Evolutionary conservation across 139 green algal genomes (phyloP).

Genomic region (Parachlorella kessleri): DNA sequence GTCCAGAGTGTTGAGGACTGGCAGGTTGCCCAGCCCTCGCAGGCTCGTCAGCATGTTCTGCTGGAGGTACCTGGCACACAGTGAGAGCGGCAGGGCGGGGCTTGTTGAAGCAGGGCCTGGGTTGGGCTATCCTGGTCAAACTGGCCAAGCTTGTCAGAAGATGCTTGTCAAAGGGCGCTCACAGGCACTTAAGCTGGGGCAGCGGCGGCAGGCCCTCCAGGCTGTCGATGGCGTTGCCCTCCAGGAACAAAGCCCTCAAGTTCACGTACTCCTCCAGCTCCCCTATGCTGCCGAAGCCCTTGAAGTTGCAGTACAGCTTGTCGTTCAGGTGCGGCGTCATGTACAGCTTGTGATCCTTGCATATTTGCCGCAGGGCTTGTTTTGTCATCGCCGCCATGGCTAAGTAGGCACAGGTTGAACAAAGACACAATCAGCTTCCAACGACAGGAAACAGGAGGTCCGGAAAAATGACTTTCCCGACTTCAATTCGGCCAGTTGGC

Average conservation of each 20-base stretch:
- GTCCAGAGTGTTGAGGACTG: slow-evolving; percentile 79
- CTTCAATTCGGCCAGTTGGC: no score
- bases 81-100: no score
- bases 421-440: no score
- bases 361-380: slow-evolving; percentile 57
- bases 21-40: slow-evolving; percentile 45
- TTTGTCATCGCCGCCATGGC: slow-evolving; percentile 68
- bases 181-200: slow-evolving; percentile 84
- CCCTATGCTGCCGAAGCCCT: slow-evolving; percentile 76
- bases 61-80: slow-evolving; percentile 76
- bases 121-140: no score
- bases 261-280: slow-evolving; percentile 76
- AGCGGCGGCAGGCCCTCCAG: slow-evolving; percentile 76
- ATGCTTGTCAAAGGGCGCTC: no score
- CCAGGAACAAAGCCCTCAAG: slow-evolving; percentile 86
- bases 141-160: no score
- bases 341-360: slow-evolving; percentile 80
- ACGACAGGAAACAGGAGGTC: no score
- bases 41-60: slow-evolving; percentile 79
- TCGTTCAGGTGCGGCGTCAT: slow-evolving; percentile 84
- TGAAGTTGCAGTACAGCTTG: slow-evolving; percentile 85
- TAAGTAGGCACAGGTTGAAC: no score
- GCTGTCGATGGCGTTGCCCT: slow-evolving; percentile 83
- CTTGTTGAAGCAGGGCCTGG: no score
- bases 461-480: no score